phyloP scores from a whole-genome alignment of 73 alveolate genomes.

The Tetrahymena elliotti region DNA sequence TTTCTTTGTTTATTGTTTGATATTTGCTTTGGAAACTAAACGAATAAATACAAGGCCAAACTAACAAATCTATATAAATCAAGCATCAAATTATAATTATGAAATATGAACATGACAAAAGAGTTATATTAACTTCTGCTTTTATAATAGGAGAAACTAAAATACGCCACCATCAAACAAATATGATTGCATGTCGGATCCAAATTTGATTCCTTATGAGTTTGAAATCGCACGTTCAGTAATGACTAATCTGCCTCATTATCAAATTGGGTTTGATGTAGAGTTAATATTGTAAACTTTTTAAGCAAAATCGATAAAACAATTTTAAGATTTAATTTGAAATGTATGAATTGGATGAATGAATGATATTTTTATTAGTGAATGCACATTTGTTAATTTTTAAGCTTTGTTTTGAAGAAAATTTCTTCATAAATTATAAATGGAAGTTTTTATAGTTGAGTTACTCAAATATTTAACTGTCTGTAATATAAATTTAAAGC shows the following conservation, averaged over 20 bases:
- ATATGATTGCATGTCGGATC: background rate
- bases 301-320: too few species aligned
- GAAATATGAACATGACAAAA: background rate
- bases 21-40: background rate
- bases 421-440: background rate
- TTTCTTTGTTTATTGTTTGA: background rate
- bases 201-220: background rate
- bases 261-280: background rate
- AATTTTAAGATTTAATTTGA: too few species aligned
- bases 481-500: background rate
- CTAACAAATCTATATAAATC: background rate
- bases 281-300: background rate
- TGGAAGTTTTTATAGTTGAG: background rate
- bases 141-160: background rate
- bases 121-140: background rate
- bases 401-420: background rate
- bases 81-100: too few species aligned
- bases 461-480: background rate
- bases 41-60: background rate
- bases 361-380: background rate
- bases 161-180: background rate
- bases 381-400: too few species aligned
- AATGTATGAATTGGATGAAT: too few species aligned
- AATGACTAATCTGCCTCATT: background rate
- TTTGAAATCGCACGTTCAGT: background rate